phyloP scores from a whole-genome alignment of 2,329 filamentous ascomycete genomes.

The Capronia coronata region DNA sequence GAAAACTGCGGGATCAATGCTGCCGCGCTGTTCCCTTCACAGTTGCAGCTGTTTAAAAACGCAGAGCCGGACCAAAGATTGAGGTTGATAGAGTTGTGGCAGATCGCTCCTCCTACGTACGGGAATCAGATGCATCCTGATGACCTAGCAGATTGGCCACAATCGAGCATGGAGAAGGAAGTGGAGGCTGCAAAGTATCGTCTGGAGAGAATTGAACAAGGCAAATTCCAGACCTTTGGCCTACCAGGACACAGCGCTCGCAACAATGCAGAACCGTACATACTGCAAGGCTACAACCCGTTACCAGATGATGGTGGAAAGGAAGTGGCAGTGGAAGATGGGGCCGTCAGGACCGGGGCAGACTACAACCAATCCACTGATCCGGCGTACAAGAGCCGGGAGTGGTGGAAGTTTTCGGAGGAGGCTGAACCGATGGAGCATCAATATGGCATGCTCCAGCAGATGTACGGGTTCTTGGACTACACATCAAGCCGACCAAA shows the following conservation, averaged over 20 bases:
- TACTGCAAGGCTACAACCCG: slow-evolving; percentile 71
- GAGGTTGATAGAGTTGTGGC: slow-evolving; percentile 77
- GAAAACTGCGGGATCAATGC: slow-evolving; percentile 61
- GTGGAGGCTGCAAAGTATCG: slow-evolving; percentile 52
- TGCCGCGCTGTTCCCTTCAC: slow-evolving; percentile 61
- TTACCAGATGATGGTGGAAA: slow-evolving; percentile 60
- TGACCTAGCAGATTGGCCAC: slow-evolving; percentile 53
- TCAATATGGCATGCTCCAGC: slow-evolving; percentile 36
- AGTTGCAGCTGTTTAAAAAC: slow-evolving; percentile 70
- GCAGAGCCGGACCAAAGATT: slow-evolving; percentile 66
- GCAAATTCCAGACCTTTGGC: slow-evolving; percentile 45
- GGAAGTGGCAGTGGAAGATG: slow-evolving; percentile 16
- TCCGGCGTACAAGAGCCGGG: slow-evolving; percentile 37
- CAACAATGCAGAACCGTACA: slow-evolving; percentile 70
- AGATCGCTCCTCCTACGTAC: slow-evolving; percentile 64
- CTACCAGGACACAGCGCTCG: slow-evolving; percentile 28
- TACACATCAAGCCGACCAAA: slow-evolving; percentile 12
- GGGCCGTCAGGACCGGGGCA: slow-evolving; percentile 16
- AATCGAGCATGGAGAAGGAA: slow-evolving; percentile 50
- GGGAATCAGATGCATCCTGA: slow-evolving; percentile 52
- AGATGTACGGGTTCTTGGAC: slow-evolving; percentile 27
- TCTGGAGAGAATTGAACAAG: slow-evolving; percentile 44
- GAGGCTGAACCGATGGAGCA: slow-evolving; percentile 33
- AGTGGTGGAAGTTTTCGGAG: slow-evolving; percentile 34
- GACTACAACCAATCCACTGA: slow-evolving; percentile 36